Evolutionary conservation across 306 rosid species (phyloP).

Genomic region (Luffa acutangula): DNA sequence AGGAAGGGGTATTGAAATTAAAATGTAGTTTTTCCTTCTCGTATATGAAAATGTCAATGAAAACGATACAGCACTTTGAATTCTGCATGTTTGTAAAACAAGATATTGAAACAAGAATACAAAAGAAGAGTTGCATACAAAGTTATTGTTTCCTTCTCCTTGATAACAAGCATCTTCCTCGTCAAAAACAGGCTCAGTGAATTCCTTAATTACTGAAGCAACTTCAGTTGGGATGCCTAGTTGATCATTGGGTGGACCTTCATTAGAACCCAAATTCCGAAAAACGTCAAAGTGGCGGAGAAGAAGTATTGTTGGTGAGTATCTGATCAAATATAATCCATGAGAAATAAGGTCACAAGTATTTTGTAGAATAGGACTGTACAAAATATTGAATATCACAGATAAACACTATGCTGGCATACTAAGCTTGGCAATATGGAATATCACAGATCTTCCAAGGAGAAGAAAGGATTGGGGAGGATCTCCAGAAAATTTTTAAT

Average conservation of each 20-base stretch:
- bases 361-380: background rate
- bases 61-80: background rate
- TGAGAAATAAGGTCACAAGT: slow-evolving; percentile 6
- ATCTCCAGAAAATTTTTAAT: background rate
- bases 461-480: too few relatives aligned
- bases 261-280: slow-evolving; percentile 45
- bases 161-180: slow-evolving; percentile 31
- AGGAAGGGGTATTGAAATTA: background rate
- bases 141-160: slow-evolving; percentile 32
- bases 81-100: background rate
- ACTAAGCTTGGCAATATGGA: background rate
- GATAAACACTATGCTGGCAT: background rate
- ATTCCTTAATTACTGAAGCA: slow-evolving; percentile 74
- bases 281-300: slow-evolving; percentile 91
- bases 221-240: slow-evolving; percentile 57
- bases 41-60: background rate
- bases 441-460: background rate
- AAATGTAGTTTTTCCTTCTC: background rate
- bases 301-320: slow-evolving; percentile 79
- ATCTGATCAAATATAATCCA: slow-evolving; percentile 41
- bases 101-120: background rate
- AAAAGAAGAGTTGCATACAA: slow-evolving; percentile 35
- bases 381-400: background rate
- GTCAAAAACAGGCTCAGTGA: slow-evolving; percentile 59
- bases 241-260: slow-evolving; percentile 59